Conservation (phyloP, 2,329 filamentous ascomycete genomes). For the Didymosphaeria variabile region DNA sequence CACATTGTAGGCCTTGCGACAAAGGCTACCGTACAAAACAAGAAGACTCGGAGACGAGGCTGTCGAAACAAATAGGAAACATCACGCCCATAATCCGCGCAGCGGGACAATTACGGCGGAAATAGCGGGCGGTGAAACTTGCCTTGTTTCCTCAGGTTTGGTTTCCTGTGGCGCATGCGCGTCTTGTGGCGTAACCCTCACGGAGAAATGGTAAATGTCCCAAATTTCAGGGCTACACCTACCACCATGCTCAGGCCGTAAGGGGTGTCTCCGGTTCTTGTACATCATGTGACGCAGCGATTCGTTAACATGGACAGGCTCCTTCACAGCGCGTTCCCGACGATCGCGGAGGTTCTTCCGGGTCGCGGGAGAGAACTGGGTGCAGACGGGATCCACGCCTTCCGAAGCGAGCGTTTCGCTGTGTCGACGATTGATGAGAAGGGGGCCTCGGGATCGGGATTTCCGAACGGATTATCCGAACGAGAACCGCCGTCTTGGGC, state of each 20-base stretch:
- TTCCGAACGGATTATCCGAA: background rate
- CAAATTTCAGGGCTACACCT: background rate
- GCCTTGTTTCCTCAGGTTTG: background rate
- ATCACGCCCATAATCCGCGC: background rate
- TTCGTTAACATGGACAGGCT: too few species aligned
- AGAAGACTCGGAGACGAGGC: background rate
- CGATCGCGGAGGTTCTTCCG: too few species aligned
- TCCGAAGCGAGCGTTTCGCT: background rate
- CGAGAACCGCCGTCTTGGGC: background rate
- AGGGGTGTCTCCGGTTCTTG: too few species aligned
- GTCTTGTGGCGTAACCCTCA: background rate
- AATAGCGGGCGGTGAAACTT: slow-evolving; percentile 7
- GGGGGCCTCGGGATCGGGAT: background rate
- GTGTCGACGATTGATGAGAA: background rate
- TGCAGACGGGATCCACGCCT: background rate
- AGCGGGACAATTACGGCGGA: background rate
- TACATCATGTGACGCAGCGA: background rate
- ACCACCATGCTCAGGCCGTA: background rate
- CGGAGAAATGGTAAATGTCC: background rate
- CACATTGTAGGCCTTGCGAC: background rate
- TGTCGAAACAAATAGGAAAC: background rate
- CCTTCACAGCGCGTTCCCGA: too few species aligned
- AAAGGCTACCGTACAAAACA: background rate
- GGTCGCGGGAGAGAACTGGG: too few species aligned
- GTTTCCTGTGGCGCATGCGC: background rate